phyloP scores from a whole-genome alignment of 179 eudicot species.

The Beta macrorhiza region DNA sequence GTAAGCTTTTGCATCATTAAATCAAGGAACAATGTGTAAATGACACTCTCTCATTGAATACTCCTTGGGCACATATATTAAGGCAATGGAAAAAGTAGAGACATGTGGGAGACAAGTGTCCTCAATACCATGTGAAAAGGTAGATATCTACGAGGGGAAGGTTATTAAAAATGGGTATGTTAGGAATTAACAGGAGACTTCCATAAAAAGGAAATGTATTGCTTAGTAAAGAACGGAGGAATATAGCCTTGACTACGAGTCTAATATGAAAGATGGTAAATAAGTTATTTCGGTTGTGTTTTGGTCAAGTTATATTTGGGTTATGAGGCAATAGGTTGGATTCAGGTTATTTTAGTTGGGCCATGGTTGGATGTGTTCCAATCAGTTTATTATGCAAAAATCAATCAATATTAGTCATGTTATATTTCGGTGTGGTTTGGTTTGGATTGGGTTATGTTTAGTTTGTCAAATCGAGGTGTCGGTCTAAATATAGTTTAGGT shows the following conservation, averaged over 20 bases:
- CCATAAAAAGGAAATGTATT: too few species aligned
- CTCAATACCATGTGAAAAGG: too few species aligned
- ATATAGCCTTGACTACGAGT: background rate
- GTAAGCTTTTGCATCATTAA: too few species aligned
- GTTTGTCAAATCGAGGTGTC: background rate
- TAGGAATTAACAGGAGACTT: too few species aligned
- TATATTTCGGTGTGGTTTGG: background rate
- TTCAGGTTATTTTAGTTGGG: background rate
- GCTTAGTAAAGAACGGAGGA: too few species aligned
- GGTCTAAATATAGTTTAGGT: slow-evolving; percentile 30
- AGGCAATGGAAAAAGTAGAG: too few species aligned
- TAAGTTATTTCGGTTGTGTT: background rate
- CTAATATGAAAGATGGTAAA: background rate
- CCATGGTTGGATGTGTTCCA: background rate
- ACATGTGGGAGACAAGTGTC: too few species aligned
- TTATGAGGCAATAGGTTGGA: background rate
- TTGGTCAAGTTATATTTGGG: background rate
- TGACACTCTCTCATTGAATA: too few species aligned
- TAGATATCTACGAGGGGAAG: too few species aligned
- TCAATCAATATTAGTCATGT: background rate
- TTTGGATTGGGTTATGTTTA: background rate
- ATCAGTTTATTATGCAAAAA: background rate
- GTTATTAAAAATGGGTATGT: too few species aligned
- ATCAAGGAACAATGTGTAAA: too few species aligned
- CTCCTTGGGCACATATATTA: too few species aligned